These are phyloP conservation scores for Gossypium lobatum DNA, from an alignment of 441 rosid genomes.

Conservation along the genomic window DNA sequence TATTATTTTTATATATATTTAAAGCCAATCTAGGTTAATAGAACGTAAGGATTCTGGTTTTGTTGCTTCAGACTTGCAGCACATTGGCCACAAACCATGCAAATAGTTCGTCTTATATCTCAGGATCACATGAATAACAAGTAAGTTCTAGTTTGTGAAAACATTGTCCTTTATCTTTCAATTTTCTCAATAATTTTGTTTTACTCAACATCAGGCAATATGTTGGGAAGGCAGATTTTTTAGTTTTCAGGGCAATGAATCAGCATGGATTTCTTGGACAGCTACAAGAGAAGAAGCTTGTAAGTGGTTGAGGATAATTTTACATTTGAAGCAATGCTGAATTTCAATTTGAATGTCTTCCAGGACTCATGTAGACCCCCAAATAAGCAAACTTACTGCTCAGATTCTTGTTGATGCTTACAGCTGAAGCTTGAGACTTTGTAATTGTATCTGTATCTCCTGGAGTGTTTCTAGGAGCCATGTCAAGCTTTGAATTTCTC, in stretches of 20 bases:
- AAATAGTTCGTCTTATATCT: conserved; percentile 87
- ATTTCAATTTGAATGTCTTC: background rate
- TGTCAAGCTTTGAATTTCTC: conserved; percentile 13
- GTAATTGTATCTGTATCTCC: background rate
- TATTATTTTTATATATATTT: background rate
- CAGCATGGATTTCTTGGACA: conserved; percentile 94
- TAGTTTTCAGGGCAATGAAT: conserved; percentile 92
- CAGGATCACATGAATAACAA: conserved; percentile 97
- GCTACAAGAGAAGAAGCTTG: conserved; percentile 96
- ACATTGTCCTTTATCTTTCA: background rate
- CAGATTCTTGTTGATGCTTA: background rate
- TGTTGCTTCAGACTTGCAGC: conserved; percentile 76
- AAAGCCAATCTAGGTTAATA: conserved; percentile 6
- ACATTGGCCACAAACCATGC: conserved; percentile 92
- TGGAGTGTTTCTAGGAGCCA: background rate
- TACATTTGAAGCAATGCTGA: conserved; percentile 5
- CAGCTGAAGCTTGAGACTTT: conserved; percentile 5
- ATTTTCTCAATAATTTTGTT: background rate
- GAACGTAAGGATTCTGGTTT: conserved; percentile 17
- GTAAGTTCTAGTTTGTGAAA: conserved; percentile 24
- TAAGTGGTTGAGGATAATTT: conserved; percentile 38
- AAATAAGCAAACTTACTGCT: background rate
- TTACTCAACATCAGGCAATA: conserved; percentile 59
- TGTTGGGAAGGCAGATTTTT: conserved; percentile 92
- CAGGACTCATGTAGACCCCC: background rate